Evolutionary conservation across 441 rosid species (phyloP), one percentile per base, ranked within the genome.

Genomic region (Corymbia calophylla): DNA sequence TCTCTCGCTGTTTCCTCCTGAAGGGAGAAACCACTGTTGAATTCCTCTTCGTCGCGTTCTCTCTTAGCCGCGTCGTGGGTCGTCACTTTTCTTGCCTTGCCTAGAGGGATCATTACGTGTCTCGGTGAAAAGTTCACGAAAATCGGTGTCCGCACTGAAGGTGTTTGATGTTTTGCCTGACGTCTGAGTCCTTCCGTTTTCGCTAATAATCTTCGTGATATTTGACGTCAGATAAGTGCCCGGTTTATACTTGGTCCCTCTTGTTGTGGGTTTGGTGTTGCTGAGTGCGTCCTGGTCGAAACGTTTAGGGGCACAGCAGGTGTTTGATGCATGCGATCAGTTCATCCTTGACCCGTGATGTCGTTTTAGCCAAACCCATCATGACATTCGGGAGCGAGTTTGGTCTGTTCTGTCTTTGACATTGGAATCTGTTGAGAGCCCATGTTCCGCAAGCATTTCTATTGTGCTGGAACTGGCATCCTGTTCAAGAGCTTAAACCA

Each of bases 401-500:
- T 77, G n/a, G 23, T 77, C 17, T 4, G 51, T 39, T 44, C 8
- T 77, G n/a, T 39, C 27, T 77, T 23, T 21, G 84, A 39, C 84
- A 23, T 77, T 77, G 66, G 29, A 54, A 86, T 86, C 35, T 35
- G 87, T 29, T 29, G 1, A 9, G 35, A n/a, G 64, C 31, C 86
- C 90, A 95, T 97, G 97, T 92, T 86, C 87, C 48, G 91, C 14
- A 90, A 73, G 53, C 86, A 90, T 58, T 90, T 94, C 88, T 93
- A 88, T 48, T 92, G 68, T 64, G 58, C 90, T 9, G 54, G 53
- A 66, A 55, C 90, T 7, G 51, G 53, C 58, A 92, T 89, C 91
- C 91, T 90, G 18, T 13, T 90, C 49, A 88, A 66, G 86, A 19
- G 25, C 13, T 35, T 91, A 29, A 85, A 48, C 27, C 94, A 91